Conservation (phyloP, 306 rosid species). For the Acacia acuminata region DNA sequence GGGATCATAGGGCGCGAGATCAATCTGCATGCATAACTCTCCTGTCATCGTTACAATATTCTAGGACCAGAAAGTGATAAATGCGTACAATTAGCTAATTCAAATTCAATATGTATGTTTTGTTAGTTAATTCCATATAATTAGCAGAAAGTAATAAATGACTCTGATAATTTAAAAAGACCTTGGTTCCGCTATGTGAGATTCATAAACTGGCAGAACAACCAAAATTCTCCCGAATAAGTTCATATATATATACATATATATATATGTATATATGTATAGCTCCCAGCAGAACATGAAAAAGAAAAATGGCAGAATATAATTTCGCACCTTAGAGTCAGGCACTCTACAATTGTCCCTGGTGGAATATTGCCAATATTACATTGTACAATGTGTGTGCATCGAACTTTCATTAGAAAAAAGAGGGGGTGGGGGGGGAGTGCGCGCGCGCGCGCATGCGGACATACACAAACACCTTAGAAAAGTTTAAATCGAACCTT, state of each 20-base stretch:
- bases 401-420: constrained; percentile 14
- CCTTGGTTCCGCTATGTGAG: neutral
- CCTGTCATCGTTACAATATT: constrained; percentile 28
- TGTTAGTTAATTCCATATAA: constrained; percentile 1
- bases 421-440: neutral
- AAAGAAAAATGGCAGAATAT: neutral
- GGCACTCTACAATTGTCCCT: constrained; percentile 7
- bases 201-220: constrained; percentile 7
- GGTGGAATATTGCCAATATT: constrained; percentile 16
- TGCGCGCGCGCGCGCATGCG: neutral
- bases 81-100: neutral
- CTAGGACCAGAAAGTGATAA: neutral
- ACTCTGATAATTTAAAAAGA: neutral
- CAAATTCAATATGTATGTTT: constrained; percentile 21
- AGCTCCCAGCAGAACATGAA: neutral
- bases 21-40: constrained; percentile 58
- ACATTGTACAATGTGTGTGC: constrained; percentile 16
- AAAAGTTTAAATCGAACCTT: constrained; percentile 48
- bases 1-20: constrained; percentile 61
- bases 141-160: constrained; percentile 12
- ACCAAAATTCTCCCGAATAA: constrained; percentile 2
- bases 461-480: neutral
- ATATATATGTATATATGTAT: neutral
- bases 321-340: constrained; percentile 9
- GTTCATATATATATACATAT: neutral